Evolutionary conservation across 176 grass and related monocot species (phyloP).

Genomic region (Eragrostis curvula): DNA sequence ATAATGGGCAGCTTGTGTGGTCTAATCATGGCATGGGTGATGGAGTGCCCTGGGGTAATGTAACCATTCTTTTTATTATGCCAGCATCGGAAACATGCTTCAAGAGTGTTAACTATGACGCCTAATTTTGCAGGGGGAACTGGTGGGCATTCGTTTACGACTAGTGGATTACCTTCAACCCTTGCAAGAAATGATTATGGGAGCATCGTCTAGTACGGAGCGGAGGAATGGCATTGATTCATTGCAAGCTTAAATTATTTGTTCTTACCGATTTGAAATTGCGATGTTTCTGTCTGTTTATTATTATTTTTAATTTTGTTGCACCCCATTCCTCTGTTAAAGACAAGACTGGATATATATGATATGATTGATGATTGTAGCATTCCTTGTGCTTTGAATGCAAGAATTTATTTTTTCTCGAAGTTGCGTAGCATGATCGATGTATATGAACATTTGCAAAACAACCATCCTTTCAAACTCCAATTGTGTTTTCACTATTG

Average conservation of each 20-base stretch:
- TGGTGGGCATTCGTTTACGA: slow-evolving; percentile 48
- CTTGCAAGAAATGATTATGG: slow-evolving; percentile 67
- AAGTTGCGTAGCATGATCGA: background rate
- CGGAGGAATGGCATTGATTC: slow-evolving; percentile 55
- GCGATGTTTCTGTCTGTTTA: slow-evolving; percentile 24
- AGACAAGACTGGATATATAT: slow-evolving; percentile 35
- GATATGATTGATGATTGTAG: slow-evolving; percentile 31
- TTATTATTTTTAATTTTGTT: slow-evolving; percentile 41
- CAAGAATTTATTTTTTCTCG: background rate
- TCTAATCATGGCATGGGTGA: slow-evolving; percentile 61
- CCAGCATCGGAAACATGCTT: background rate
- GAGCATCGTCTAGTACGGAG: slow-evolving; percentile 52
- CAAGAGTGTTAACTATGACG: background rate
- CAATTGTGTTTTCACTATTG: too few species aligned
- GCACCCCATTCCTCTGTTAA: slow-evolving; percentile 33
- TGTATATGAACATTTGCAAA: too few species aligned
- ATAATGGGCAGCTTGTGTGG: slow-evolving; percentile 52
- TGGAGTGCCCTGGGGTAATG: slow-evolving; percentile 75
- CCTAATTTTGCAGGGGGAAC: slow-evolving; percentile 46
- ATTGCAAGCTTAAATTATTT: slow-evolving; percentile 51
- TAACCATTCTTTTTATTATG: background rate
- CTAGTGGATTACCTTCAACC: slow-evolving; percentile 48
- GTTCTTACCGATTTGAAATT: slow-evolving; percentile 34
- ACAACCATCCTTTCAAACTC: too few species aligned
- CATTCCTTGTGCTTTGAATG: slow-evolving; percentile 1